Conservation (phyloP, 805 yeast genomes). For the Saturnispora diversa region DNA sequence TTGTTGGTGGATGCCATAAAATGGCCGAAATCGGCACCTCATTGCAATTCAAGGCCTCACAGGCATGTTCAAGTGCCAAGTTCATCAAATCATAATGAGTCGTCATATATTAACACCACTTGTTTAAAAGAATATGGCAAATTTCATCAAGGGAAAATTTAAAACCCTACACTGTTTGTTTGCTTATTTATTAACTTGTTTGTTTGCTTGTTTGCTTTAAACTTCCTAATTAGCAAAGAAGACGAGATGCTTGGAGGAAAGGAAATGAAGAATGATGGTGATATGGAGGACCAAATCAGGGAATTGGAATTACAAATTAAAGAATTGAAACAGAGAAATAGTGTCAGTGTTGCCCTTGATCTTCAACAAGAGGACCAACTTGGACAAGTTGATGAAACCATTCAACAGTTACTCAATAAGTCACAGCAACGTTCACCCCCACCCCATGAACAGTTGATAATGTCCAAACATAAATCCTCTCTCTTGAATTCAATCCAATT, state of each 20-base stretch:
- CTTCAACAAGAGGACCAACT: not conserved
- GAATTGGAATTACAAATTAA: slow-evolving; percentile 14
- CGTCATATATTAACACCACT: too few species aligned
- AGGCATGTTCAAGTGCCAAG: slow-evolving; percentile 48
- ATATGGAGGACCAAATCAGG: slow-evolving; percentile 11
- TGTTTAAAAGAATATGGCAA: too few species aligned
- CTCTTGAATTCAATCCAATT: slow-evolving; percentile 24
- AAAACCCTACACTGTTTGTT: not conserved
- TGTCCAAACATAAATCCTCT: slow-evolving; percentile 2
- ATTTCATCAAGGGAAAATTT: too few species aligned
- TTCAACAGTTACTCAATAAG: slow-evolving; percentile 1
- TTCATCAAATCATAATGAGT: slow-evolving; percentile 38
- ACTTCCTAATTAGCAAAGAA: too few species aligned
- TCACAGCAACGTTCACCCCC: not conserved
- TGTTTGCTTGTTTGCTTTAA: not conserved
- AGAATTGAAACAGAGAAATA: slow-evolving; percentile 7
- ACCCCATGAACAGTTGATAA: not conserved
- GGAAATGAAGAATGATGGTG: not conserved
- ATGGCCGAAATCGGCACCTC: slow-evolving; percentile 87
- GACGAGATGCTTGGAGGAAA: too few species aligned
- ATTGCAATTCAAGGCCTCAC: slow-evolving; percentile 50
- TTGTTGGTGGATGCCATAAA: slow-evolving; percentile 37
- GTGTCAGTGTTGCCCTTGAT: not conserved
- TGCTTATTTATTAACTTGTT: not conserved
- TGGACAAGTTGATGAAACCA: slow-evolving; percentile 1